Evolutionary conservation across 169 alveolate species (phyloP).

Genomic region (Eimeria brunetti): DNA sequence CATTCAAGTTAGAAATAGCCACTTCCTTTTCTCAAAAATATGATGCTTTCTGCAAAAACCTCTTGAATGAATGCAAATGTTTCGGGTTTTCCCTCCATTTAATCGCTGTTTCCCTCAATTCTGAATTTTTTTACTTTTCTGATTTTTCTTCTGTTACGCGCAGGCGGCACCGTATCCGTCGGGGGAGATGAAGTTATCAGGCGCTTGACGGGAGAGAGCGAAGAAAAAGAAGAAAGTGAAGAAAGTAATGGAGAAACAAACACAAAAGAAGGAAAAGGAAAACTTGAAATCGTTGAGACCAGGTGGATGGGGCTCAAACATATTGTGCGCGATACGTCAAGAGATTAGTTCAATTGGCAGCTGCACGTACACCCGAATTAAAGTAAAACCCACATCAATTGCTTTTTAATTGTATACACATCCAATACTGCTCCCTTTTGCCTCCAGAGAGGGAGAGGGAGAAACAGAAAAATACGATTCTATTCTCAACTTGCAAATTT

Average conservation of each 20-base stretch:
- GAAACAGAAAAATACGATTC: no score
- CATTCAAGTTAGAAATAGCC: neutral
- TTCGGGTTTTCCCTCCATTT: neutral
- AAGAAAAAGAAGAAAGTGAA: neutral
- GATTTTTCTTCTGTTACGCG: neutral
- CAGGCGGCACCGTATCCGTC: slow-evolving; percentile 37
- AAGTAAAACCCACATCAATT: neutral
- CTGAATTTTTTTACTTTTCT: neutral
- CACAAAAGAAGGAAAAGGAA: neutral
- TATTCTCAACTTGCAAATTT: no score
- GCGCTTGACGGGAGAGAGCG: neutral
- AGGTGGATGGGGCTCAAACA: slow-evolving; percentile 39
- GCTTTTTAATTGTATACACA: neutral
- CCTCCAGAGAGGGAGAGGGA: no score
- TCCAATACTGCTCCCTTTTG: no score
- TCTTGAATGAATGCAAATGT: neutral
- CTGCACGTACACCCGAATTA: neutral
- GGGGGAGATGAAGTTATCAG: slow-evolving; percentile 17
- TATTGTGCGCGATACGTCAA: slow-evolving; percentile 8
- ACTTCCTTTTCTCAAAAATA: no score
- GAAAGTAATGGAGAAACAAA: neutral
- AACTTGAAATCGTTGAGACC: slow-evolving; percentile 3
- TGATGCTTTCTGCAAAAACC: neutral
- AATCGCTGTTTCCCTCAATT: neutral
- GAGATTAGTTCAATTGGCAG: neutral